Percentiles rank a stretch among this genome's conserved stretches.
phyloP scores from a whole-genome alignment of 495 filamentous ascomycete species.

The Penicillium cosmopolitanum region DNA sequence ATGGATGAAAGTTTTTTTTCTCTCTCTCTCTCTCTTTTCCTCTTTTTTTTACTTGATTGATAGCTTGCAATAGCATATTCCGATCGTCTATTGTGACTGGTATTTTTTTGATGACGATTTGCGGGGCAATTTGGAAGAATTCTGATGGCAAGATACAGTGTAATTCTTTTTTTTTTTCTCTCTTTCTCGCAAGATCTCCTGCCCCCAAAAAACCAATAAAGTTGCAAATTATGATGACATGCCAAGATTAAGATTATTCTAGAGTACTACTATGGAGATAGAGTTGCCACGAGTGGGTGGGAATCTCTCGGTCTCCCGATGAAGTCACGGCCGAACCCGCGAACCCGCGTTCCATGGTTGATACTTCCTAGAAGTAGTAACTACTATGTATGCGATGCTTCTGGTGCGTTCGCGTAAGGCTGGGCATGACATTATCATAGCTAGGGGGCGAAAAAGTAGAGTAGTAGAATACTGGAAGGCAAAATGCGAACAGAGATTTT shows the following conservation, averaged over 20 bases:
- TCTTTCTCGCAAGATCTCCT: slow-evolving; percentile 6
- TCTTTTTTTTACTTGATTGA: background rate
- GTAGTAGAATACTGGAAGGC: background rate
- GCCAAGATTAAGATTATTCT: background rate
- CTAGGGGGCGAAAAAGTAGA: background rate
- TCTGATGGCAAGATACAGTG: slow-evolving; percentile 5
- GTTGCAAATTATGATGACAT: background rate
- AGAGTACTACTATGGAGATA: too few species aligned
- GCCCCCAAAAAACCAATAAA: too few species aligned
- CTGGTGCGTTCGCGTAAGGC: background rate
- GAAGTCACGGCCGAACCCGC: slow-evolving; percentile 4
- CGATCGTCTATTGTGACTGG: background rate
- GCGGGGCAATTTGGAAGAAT: slow-evolving; percentile 17
- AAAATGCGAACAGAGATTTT: background rate
- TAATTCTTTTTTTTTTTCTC: background rate
- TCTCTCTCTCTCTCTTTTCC: too few species aligned
- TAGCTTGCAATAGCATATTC: slow-evolving; percentile 4
- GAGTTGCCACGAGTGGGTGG: background rate
- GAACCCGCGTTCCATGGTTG: background rate
- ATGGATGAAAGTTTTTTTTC: slow-evolving; percentile 21
- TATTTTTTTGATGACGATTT: slow-evolving; percentile 5
- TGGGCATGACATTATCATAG: background rate
- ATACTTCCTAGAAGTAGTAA: background rate
- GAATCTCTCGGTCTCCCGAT: slow-evolving; percentile 1
- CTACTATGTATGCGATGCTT: background rate